Conservation (phyloP, 2,329 filamentous ascomycete genomes). For the Xylaria sp. region DNA sequence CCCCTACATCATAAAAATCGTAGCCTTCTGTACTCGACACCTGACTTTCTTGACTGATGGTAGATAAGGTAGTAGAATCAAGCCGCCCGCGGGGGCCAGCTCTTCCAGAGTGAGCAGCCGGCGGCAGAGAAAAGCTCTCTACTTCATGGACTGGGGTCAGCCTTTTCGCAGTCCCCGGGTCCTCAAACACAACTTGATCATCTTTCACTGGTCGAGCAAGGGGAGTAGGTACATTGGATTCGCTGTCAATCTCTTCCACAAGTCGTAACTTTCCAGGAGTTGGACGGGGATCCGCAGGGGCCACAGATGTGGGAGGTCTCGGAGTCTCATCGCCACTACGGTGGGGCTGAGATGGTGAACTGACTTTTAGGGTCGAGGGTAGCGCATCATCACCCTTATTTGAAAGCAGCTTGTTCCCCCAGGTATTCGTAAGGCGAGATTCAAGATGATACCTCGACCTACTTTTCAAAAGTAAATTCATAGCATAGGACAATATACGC, state of each 20-base stretch:
- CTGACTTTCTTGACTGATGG: conserved; percentile 62
- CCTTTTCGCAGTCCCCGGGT: conserved; percentile 51
- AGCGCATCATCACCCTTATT: conserved; percentile 33
- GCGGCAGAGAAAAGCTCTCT: conserved; percentile 62
- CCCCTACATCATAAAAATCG: conserved; percentile 73
- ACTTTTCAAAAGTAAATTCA: conserved; percentile 63
- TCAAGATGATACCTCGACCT: conserved; percentile 69
- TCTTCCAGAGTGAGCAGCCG: conserved; percentile 54
- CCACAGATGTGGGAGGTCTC: conserved; percentile 45
- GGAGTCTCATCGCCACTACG: conserved; percentile 41
- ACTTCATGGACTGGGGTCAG: conserved; percentile 62
- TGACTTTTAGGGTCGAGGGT: conserved; percentile 30
- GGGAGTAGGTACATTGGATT: conserved; percentile 70
- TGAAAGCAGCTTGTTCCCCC: conserved; percentile 31
- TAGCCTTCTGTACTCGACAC: conserved; percentile 69
- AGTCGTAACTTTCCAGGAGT: conserved; percentile 58
- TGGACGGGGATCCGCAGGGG: conserved; percentile 49
- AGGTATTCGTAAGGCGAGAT: conserved; percentile 53
- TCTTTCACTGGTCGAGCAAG: conserved; percentile 63
- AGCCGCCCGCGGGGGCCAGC: conserved; percentile 56
- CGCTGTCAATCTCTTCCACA: conserved; percentile 68
- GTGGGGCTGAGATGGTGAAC: conserved; percentile 37
- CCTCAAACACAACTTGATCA: conserved; percentile 44
- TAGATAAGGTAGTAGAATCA: conserved; percentile 62
- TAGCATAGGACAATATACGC: conserved; percentile 68